Percentiles rank a stretch among this genome's conserved stretches.
phyloP scores from a whole-genome alignment of 768 basidiomycete species.

The Mycena kentingensis region DNA sequence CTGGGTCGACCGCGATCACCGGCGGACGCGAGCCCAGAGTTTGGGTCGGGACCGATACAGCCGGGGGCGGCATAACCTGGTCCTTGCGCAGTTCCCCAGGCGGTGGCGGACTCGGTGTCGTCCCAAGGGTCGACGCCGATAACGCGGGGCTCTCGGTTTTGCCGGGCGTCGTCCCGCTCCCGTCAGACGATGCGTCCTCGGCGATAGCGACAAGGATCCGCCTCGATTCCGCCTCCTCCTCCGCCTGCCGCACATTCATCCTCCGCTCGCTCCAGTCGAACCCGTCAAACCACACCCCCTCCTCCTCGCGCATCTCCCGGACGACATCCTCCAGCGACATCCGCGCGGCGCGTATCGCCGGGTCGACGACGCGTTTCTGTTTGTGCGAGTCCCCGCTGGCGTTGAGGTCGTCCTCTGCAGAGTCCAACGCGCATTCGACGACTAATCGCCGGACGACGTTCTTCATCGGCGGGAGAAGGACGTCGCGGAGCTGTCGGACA shows the following conservation, averaged over 20 bases:
- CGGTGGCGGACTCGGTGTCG: conserved; percentile 78
- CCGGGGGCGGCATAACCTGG: conserved; percentile 40
- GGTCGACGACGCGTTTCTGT: conserved; percentile 37
- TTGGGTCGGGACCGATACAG: conserved; percentile 23
- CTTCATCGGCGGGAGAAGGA: conserved; percentile 65
- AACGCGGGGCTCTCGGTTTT: conserved; percentile 66
- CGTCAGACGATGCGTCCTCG: conserved; percentile 46
- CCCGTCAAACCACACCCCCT: conserved; percentile 73
- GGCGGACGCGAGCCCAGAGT: conserved; percentile 24
- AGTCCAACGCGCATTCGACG: conserved; percentile 58
- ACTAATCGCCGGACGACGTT: conserved; percentile 69
- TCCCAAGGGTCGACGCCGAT: conserved; percentile 72
- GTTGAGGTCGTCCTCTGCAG: conserved; percentile 21
- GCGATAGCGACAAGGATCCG: conserved; percentile 37
- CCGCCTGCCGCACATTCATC: conserved; percentile 38
- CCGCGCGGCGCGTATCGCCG: conserved; percentile 53
- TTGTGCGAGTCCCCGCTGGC: conserved; percentile 15
- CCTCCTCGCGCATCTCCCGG: conserved; percentile 55
- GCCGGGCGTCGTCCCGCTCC: conserved; percentile 41
- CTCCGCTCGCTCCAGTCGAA: conserved; percentile 64
- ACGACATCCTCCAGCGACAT: conserved; percentile 68
- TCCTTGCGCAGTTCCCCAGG: conserved; percentile 31
- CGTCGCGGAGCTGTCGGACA: conserved; percentile 57
- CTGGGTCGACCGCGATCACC: conserved; percentile 54
- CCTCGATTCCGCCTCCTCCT: conserved; percentile 30